Conservation (phyloP, 2,329 filamentous ascomycete genomes). For the Pseudofabraea citricarpa region DNA sequence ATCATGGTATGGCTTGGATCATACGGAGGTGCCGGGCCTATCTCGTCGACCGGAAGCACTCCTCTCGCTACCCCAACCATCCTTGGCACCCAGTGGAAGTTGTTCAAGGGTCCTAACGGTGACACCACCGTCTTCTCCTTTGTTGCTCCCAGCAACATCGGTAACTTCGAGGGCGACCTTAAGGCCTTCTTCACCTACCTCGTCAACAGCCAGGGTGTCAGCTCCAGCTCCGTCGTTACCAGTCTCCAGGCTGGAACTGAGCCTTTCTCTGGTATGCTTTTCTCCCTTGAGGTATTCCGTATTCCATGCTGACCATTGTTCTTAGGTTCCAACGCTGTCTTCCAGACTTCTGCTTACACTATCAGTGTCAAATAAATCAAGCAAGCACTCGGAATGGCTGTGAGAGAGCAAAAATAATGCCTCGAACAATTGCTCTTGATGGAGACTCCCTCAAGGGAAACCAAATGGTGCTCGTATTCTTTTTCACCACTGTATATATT, state of each 20-base stretch:
- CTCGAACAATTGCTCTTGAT: too few relatives aligned
- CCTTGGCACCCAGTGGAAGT: conserved; percentile 46
- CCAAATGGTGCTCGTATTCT: too few relatives aligned
- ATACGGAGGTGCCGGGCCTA: conserved; percentile 51
- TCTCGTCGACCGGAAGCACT: conserved; percentile 42
- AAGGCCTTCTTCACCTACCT: conserved; percentile 54
- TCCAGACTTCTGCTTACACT: too few relatives aligned
- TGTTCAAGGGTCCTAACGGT: conserved; percentile 55
- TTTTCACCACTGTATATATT: too few relatives aligned
- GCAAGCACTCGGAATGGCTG: too few relatives aligned
- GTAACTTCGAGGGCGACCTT: conserved; percentile 51
- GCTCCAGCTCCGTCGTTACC: conserved; percentile 45
- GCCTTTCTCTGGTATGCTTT: conserved; percentile 49
- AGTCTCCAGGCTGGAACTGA: conserved; percentile 51
- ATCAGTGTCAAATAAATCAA: too few relatives aligned
- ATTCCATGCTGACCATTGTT: too few relatives aligned
- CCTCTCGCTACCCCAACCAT: conserved; percentile 49
- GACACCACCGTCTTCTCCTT: conserved; percentile 57
- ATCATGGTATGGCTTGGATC: conserved; percentile 60
- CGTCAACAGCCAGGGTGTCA: conserved; percentile 40
- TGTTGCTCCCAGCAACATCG: conserved; percentile 40
- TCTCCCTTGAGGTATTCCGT: too few relatives aligned
- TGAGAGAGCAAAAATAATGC: too few relatives aligned
- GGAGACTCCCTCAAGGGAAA: too few relatives aligned
- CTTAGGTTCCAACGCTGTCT: too few relatives aligned